phyloP scores from a whole-genome alignment of 495 filamentous ascomycete genomes.

The Saxispiralis lemnorum region DNA sequence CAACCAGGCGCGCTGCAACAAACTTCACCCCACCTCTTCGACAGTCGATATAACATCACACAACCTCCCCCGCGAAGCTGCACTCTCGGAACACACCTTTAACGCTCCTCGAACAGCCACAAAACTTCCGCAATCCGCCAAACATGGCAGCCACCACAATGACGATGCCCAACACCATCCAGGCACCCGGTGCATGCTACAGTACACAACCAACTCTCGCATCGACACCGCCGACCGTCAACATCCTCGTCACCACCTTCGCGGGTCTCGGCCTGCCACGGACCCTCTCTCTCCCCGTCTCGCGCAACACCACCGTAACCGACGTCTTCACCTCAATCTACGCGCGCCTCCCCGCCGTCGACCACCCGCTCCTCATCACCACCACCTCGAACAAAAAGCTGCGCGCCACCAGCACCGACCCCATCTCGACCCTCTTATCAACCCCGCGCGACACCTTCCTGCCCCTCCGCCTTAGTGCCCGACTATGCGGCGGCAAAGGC shows the following conservation, averaged over 20 bases:
- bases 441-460: slow-evolving; percentile 43
- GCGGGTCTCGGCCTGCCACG: slow-evolving; percentile 62
- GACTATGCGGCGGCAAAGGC: slow-evolving; percentile 80
- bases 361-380: slow-evolving; percentile 51
- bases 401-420: slow-evolving; percentile 25
- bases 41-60: no score
- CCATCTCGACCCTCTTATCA: slow-evolving; percentile 38
- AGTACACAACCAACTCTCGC: no score
- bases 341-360: slow-evolving; percentile 39
- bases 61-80: no score
- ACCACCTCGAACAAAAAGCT: slow-evolving; percentile 65
- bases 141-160: no score
- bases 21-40: no score
- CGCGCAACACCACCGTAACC: slow-evolving; percentile 39
- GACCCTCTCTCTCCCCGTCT: slow-evolving; percentile 50
- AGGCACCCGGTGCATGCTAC: neutral
- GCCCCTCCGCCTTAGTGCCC: slow-evolving; percentile 56
- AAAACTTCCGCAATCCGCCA: no score
- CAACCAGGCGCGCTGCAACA: no score
- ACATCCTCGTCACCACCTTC: slow-evolving; percentile 68
- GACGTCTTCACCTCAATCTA: slow-evolving; percentile 47
- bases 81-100: no score
- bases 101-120: no score
- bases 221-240: slow-evolving; percentile 27
- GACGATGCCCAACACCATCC: no score